Percentiles rank a stretch among this genome's conserved stretches.
Conservation (phyloP, 495 filamentous ascomycete species). For the Tuber magnatum region DNA sequence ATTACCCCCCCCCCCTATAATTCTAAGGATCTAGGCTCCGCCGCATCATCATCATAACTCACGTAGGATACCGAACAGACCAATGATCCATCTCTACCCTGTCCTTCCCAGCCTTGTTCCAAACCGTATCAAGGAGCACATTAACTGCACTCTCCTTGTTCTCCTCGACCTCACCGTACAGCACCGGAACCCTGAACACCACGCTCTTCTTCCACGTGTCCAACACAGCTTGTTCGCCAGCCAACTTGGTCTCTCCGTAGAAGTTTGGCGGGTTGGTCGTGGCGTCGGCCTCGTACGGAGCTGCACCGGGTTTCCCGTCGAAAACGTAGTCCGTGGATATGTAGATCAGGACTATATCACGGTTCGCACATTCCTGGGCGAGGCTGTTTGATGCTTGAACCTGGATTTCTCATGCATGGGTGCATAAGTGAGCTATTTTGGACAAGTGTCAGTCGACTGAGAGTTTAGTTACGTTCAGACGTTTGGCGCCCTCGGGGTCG, state of each 20-base stretch:
- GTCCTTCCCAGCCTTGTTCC: slow-evolving; percentile 55
- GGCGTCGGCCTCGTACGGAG: slow-evolving; percentile 67
- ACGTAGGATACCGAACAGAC: slow-evolving; percentile 76
- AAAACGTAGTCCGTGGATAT: slow-evolving; percentile 97
- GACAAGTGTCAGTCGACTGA: neutral
- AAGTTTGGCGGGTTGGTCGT: slow-evolving; percentile 66
- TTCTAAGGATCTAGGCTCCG: neutral
- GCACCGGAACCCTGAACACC: slow-evolving; percentile 75
- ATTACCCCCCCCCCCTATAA: neutral
- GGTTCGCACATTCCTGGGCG: slow-evolving; percentile 57
- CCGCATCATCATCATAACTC: slow-evolving; percentile 14
- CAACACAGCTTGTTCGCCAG: slow-evolving; percentile 70
- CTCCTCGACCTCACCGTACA: slow-evolving; percentile 64
- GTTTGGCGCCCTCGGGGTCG: slow-evolving; percentile 66
- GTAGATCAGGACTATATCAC: slow-evolving; percentile 70
- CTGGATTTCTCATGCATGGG: slow-evolving; percentile 5
- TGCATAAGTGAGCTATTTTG: neutral
- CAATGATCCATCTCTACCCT: slow-evolving; percentile 80
- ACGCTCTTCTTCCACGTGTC: slow-evolving; percentile 48
- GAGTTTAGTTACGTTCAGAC: slow-evolving; percentile 58
- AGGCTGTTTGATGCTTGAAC: slow-evolving; percentile 54
- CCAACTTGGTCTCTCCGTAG: slow-evolving; percentile 82
- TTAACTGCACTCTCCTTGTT: slow-evolving; percentile 77
- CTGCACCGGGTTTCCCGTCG: slow-evolving; percentile 62
- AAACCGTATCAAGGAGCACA: slow-evolving; percentile 64